Percentiles rank a stretch among this genome's conserved stretches.
phyloP scores from a whole-genome alignment of 208 protist genomes.

The Entamoeba dispar region DNA sequence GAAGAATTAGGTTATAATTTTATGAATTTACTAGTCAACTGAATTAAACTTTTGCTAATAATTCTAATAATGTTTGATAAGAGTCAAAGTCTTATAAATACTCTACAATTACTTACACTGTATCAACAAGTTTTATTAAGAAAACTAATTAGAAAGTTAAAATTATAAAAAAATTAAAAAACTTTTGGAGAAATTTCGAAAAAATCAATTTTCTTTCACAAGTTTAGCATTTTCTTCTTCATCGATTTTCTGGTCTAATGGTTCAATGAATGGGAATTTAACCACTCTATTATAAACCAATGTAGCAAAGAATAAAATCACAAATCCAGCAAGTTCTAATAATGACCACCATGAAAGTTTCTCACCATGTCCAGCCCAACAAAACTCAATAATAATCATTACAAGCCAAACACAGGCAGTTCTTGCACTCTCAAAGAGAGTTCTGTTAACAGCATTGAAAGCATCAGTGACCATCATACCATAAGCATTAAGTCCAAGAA shows the following conservation, averaged over 20 bases:
- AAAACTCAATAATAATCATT: conserved; percentile 32
- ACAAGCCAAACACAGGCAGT: conserved; percentile 30
- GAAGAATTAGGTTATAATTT: no score
- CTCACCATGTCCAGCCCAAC: conserved; percentile 25
- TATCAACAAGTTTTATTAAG: no score
- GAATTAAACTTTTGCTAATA: no score
- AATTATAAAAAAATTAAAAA: no score
- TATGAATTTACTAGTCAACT: no score
- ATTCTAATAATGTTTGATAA: no score
- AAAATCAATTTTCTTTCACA: not conserved
- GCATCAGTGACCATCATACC: conserved; percentile 34
- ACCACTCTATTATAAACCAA: not conserved
- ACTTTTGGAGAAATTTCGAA: not conserved
- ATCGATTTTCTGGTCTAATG: not conserved
- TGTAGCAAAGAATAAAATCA: conserved; percentile 4
- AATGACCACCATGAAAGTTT: conserved; percentile 25
- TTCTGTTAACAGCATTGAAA: conserved; percentile 29
- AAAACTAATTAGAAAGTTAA: no score
- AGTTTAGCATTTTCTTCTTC: not conserved
- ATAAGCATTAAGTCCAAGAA: conserved; percentile 30
- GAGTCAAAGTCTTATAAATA: no score
- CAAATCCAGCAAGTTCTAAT: conserved; percentile 31
- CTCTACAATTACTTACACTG: no score
- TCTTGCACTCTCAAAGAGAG: conserved; percentile 31
- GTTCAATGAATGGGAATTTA: not conserved